Evolutionary conservation across 208 protist species (phyloP), one percentile per base, ranked within the genome.

Genomic region (Leptomonas pyrrhocoris): DNA sequence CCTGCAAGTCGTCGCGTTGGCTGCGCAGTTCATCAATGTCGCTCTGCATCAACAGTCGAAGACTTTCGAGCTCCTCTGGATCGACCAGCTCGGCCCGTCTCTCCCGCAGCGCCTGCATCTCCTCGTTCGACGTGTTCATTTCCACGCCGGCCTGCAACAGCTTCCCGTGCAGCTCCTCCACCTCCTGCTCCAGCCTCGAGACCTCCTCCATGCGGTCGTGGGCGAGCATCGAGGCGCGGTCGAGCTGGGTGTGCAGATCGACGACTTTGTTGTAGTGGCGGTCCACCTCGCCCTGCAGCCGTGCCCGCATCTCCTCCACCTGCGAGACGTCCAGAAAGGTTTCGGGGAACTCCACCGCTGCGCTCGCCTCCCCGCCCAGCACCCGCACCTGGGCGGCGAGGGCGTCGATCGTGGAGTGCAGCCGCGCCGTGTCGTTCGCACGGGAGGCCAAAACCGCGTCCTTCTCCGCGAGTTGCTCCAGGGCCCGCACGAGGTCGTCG

Each of bases 271-370:
- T 74, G 40, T 76, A 77, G 42, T 89, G 73, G 4, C 87, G 79
- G 45, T 92, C 84, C 43, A 85, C 45, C 58, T 95, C 90, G 1
- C 73, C 75, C 57, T 84, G 68, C 45, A 92, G 68, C 23, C 73
- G 76, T 1, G 43, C 49, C 65, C 87, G 83, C 64, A 95, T 91
- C 77, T 95, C 90, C 65, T 95, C 87, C 54, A 93, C 85, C 76
- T 95, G 90, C 36, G 84, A 79, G 56, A 95, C 82, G 42, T 95
- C 90, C 19, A 95, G 72, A 51, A 84, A 95, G 0, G 85, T 92
- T 28, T 89, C 80, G 0, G 87, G 80, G 40, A 90, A 88, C 28
- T 74, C 67, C 7, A 82, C 74, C 49, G 77, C 77, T 9, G 67
- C n/a, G 28, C 48, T 53, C 5, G 84, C 75, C 9, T 60, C 48